Evolutionary conservation across 768 basidiomycete genomes (phyloP), one percentile per base, ranked within the genome.

Genomic region (Sporobolomyces roseus): DNA sequence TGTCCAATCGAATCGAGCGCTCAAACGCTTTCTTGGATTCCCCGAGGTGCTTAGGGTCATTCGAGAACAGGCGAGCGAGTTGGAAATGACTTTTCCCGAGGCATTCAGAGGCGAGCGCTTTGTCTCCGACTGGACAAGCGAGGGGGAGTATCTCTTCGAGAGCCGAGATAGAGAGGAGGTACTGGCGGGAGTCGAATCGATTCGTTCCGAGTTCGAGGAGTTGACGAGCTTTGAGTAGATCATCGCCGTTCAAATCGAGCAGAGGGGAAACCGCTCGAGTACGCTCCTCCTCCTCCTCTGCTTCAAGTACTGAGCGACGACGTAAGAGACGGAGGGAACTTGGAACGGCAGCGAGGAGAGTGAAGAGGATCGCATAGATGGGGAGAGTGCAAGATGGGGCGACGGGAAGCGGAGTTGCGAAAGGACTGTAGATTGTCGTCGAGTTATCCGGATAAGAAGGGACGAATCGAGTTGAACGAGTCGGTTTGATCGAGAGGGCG

Each of bases 171-270:
- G 70, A 65, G 33, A 19, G 23, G 23, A 25, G 13, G 58, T 54
- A 46, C 13, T 23, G 46, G 9, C n/a, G 5, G 1, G 33, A 4
- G 9, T 19, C 4, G 54, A 65, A 68, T 1, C 35, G 32, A 13
- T 1, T 5, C 12, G 45, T 27, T 10, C 62, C 70, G 27, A 38
- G 5, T 3, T 52, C 19, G 33, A 71, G 59, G 32, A 59, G 61
- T 2, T 19, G 14, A 3, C 63, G 61, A 0, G 65, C 65, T 1
- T 19, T 1, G 35, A 64, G 58, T 30, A 67, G 23, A 17, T 38
- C 66, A 27, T 33, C 48, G 17, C 62, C 61, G 70, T 67, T 62
- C 19, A 67, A 46, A 32, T 71, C 65, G 48, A 51, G 36, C 38
- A 67, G 62, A 12, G 65, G 70, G 0, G 62, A 67, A 4, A 45